Conservation (phyloP, 2,329 filamentous ascomycete genomes). For the Microsporum ferrugineum region DNA sequence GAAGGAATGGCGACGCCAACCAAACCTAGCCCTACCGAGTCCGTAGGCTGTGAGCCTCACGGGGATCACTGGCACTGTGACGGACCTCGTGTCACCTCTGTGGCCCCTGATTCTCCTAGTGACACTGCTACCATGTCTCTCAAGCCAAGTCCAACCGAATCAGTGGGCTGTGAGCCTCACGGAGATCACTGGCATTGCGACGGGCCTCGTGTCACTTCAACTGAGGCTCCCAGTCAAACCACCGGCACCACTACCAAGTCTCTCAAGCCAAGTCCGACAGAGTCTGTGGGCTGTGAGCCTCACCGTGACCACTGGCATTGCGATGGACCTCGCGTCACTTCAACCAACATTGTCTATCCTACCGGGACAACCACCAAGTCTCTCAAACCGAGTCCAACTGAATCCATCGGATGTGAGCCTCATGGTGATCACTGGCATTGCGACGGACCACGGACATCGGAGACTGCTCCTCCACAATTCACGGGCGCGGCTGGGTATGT, state of each 20-base stretch:
- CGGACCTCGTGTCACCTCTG: conserved; percentile 9
- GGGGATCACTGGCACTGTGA: conserved; percentile 19
- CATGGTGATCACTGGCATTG: conserved; percentile 19
- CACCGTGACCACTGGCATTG: conserved; percentile 7
- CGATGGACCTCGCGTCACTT: not conserved
- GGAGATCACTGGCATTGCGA: conserved; percentile 19
- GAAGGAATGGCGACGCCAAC: conserved; percentile 4
- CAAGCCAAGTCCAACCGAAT: conserved; percentile 13
- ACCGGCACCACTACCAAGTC: conserved; percentile 10
- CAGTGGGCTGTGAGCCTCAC: conserved; percentile 15
- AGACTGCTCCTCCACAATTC: not conserved
- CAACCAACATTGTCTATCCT: not conserved
- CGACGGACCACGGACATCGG: not conserved
- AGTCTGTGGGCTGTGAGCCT: conserved; percentile 14
- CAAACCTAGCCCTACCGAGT: conserved; percentile 14
- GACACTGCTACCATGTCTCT: conserved; percentile 10
- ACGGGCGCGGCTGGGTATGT: conserved; percentile 7
- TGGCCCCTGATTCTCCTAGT: not conserved
- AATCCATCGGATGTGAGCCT: conserved; percentile 15
- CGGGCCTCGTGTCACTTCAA: conserved; percentile 9
- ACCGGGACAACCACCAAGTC: not conserved
- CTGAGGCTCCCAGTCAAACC: not conserved
- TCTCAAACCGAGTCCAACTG: conserved; percentile 12
- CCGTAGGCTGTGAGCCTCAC: conserved; percentile 15
- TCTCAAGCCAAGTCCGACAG: conserved; percentile 15